Conservation (phyloP, 129 eudicot species). For the Saposhnikovia divaricata region DNA sequence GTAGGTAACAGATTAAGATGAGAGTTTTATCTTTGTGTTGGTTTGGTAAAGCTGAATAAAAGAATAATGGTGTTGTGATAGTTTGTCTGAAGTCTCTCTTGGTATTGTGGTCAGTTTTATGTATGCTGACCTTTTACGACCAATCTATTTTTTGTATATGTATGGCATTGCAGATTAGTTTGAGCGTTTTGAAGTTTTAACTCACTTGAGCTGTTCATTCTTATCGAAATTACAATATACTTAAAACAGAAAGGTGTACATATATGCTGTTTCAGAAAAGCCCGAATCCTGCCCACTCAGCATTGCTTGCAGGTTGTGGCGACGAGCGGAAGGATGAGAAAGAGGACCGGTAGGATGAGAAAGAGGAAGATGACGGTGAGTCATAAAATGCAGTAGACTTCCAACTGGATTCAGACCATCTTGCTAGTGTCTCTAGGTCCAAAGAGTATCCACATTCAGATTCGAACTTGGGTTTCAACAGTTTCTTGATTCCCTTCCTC, state of each 20-base stretch:
- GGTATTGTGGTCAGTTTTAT: background rate
- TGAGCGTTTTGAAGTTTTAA: background rate
- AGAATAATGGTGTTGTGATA: background rate
- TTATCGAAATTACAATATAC: background rate
- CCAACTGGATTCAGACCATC: slow-evolving; percentile 48
- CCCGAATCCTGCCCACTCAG: background rate
- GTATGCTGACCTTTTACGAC: background rate
- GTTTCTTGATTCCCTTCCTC: slow-evolving; percentile 28
- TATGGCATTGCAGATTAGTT: background rate
- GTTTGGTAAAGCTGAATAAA: background rate
- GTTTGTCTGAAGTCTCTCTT: background rate
- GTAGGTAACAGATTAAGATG: background rate
- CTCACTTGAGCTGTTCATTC: background rate
- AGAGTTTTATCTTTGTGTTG: background rate
- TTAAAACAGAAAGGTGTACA: background rate
- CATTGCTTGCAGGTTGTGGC: slow-evolving; percentile 22
- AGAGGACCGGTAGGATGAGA: slow-evolving; percentile 41
- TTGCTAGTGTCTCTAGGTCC: slow-evolving; percentile 39
- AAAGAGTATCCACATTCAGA: slow-evolving; percentile 4
- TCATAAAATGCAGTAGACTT: slow-evolving; percentile 39
- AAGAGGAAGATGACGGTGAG: slow-evolving; percentile 38
- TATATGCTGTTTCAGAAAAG: background rate
- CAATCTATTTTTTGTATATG: background rate
- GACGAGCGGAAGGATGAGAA: slow-evolving; percentile 43
- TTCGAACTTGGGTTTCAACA: slow-evolving; percentile 1